These are phyloP conservation scores for Solanum tarapatanum DNA, from an alignment of 257 asterid genomes.

Conservation along the genomic window DNA sequence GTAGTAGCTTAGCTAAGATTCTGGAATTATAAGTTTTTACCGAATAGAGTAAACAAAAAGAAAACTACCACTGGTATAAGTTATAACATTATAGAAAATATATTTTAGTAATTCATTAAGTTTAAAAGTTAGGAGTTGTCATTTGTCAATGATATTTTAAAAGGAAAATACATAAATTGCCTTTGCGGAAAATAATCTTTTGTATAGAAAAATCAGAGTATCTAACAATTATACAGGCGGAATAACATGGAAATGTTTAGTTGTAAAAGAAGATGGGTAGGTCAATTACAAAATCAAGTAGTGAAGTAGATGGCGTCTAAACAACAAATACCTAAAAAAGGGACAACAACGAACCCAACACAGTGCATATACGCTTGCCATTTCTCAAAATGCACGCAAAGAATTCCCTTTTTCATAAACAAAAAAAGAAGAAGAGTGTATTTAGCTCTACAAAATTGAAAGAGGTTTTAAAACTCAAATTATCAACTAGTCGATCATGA, in stretches of 20 bases:
- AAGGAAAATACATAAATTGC: not conserved
- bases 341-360: not conserved
- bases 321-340: not conserved
- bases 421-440: not conserved
- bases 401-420: not conserved
- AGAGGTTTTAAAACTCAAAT: no score
- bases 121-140: not conserved
- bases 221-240: not conserved
- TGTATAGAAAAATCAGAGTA: not conserved
- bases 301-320: not conserved
- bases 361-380: not conserved
- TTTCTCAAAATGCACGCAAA: not conserved
- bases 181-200: no score
- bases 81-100: no score
- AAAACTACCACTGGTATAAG: no score
- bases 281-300: not conserved
- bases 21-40: no score
- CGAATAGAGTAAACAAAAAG: no score
- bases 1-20: not conserved
- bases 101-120: not conserved
- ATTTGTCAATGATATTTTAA: not conserved
- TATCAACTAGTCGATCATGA: not conserved
- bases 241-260: not conserved
- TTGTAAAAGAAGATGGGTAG: not conserved
- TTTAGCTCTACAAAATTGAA: not conserved